A percentile compares a stretch with the other conserved stretches of the same genome.
Evolutionary conservation across 345 rosid genomes (phyloP).

Genomic region (Streptanthus diversifolius): DNA sequence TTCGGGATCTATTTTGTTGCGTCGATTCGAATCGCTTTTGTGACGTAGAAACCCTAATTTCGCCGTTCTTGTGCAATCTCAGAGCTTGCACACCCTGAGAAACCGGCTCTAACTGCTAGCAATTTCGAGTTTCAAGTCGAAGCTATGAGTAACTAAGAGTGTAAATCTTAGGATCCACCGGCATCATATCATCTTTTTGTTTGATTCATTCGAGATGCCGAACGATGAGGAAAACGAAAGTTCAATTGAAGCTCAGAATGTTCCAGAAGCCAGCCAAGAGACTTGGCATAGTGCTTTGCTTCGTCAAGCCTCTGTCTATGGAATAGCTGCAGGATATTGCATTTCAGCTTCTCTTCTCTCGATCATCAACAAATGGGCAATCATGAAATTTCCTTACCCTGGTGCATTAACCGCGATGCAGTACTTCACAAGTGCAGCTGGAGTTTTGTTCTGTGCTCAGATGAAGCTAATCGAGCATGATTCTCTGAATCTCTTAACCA

Average conservation of each 20-base stretch:
- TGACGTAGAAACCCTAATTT: constrained; percentile 3
- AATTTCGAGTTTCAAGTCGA: not conserved
- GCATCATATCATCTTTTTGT: not conserved
- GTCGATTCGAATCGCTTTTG: not conserved
- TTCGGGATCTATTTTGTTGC: not conserved
- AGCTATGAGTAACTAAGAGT: not conserved
- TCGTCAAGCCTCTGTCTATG: constrained; percentile 62
- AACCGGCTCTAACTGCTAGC: not conserved
- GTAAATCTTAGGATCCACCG: constrained; percentile 5
- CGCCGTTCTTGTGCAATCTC: not conserved
- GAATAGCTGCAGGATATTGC: constrained; percentile 88
- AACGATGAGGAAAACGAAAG: constrained; percentile 48
- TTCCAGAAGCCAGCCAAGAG: constrained; percentile 20
- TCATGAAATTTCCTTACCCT: constrained; percentile 94
- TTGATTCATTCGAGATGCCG: constrained; percentile 35
- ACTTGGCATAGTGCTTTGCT: constrained; percentile 48
- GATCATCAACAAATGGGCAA: constrained; percentile 96
- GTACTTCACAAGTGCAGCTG: constrained; percentile 84
- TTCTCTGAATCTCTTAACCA: constrained; percentile 56
- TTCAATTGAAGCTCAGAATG: constrained; percentile 28
- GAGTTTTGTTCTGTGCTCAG: constrained; percentile 61
- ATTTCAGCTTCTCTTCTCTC: constrained; percentile 92
- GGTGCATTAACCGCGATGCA: constrained; percentile 94
- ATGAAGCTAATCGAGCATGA: constrained; percentile 71
- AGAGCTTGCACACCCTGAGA: not conserved